Conservation (phyloP, 495 filamentous ascomycete genomes). For the Penicillium egyptiacum region DNA sequence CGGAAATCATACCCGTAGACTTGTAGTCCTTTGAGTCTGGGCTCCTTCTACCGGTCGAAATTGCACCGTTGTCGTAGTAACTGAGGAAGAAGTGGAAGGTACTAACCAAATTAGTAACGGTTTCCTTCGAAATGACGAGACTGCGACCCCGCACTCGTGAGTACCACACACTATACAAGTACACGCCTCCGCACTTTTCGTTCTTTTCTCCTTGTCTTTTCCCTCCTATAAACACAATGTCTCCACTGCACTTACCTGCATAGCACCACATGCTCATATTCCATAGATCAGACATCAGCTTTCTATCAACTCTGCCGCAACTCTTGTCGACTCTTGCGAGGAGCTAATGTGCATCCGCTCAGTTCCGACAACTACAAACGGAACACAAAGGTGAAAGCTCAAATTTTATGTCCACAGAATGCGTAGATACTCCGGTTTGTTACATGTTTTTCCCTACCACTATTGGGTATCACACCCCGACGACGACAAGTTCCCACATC, state of each 20-base stretch:
- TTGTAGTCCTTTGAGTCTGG: not conserved
- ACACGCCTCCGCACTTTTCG: not conserved
- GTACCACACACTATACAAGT: not conserved
- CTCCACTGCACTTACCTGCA: not conserved
- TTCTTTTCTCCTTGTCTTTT: not conserved
- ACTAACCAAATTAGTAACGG: not conserved
- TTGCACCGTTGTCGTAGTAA: not conserved
- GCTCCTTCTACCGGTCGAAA: not conserved
- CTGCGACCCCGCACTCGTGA: not conserved
- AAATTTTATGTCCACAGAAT: not conserved
- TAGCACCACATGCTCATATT: not conserved
- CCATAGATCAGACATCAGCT: too few species aligned
- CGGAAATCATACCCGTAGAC: too few species aligned
- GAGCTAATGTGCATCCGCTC: not conserved
- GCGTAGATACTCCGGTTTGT: not conserved
- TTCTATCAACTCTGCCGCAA: not conserved
- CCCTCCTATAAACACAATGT: too few species aligned
- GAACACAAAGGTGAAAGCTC: not conserved
- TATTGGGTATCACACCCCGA: conserved; percentile 32
- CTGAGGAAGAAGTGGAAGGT: not conserved
- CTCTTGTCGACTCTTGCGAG: not conserved
- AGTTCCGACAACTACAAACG: not conserved
- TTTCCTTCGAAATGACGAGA: not conserved
- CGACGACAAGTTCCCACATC: conserved; percentile 31
- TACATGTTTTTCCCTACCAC: not conserved